A percentile compares a stretch with the other conserved stretches of the same genome.
Evolutionary conservation across 495 filamentous ascomycete species (phyloP).

Genomic region (Bryoglossum gracile): DNA sequence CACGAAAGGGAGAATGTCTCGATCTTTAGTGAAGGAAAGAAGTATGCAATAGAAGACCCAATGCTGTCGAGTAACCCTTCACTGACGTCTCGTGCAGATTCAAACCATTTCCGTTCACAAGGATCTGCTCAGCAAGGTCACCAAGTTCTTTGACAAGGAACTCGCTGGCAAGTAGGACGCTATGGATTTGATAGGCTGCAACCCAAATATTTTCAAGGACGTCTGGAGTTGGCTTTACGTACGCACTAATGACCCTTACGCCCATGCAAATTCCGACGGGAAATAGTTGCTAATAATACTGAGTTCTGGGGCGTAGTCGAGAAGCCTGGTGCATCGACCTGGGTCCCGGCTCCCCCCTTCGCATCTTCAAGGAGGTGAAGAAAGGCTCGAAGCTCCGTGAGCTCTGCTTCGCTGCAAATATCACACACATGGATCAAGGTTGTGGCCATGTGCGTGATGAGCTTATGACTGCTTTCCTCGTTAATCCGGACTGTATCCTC

Average conservation of each 20-base stretch:
- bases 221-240: too few relatives aligned
- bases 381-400: conserved; percentile 6
- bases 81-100: not conserved
- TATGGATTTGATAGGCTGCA: not conserved
- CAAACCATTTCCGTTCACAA: conserved; percentile 3
- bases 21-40: too few relatives aligned
- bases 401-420: conserved; percentile 4
- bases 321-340: conserved; percentile 6
- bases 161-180: not conserved
- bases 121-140: not conserved
- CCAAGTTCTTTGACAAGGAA: not conserved
- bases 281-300: conserved; percentile 9
- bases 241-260: too few relatives aligned
- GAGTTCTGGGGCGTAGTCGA: conserved; percentile 1
- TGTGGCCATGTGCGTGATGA: conserved; percentile 6
- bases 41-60: too few relatives aligned
- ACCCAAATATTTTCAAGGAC: too few relatives aligned
- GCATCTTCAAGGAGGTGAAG: conserved; percentile 1
- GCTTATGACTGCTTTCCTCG: not conserved
- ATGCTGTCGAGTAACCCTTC: too few relatives aligned
- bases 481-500: not conserved
- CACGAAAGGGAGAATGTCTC: too few relatives aligned
- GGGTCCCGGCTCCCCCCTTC: not conserved
- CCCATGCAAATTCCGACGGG: too few relatives aligned
- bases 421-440: conserved; percentile 6